These are phyloP conservation scores for Pyrenula massariospora DNA, from an alignment of 495 filamentous ascomycete genomes.

Conservation along the genomic window DNA sequence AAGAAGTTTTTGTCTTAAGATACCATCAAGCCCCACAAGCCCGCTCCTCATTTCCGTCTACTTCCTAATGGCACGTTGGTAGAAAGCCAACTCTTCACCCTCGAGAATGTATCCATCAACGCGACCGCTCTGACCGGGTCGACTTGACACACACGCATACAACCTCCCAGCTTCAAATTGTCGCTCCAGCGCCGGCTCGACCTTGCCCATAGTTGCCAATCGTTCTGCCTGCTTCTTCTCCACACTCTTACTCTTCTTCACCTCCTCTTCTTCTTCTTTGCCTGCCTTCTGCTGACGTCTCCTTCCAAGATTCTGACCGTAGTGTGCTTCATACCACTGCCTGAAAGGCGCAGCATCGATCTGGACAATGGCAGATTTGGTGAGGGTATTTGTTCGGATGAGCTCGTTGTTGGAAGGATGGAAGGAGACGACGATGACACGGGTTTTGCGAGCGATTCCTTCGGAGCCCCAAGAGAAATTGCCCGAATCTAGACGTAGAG, in stretches of 20 bases:
- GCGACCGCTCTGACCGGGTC: constrained; percentile 94
- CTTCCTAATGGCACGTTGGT: constrained; percentile 96
- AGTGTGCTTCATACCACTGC: constrained; percentile 99
- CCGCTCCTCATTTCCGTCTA: too few relatives aligned
- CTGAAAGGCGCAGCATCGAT: constrained; percentile 97
- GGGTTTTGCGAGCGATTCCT: constrained; percentile 92
- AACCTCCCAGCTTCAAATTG: constrained; percentile 98
- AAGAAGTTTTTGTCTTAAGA: too few relatives aligned
- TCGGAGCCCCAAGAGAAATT: constrained; percentile 99
- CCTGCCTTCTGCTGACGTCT: constrained; percentile 73
- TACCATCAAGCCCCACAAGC: too few relatives aligned
- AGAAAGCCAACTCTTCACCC: constrained; percentile 99
- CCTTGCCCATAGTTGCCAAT: constrained; percentile 73
- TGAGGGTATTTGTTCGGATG: constrained; percentile 99
- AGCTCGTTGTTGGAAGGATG: constrained; percentile 99
- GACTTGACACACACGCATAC: constrained; percentile 79
- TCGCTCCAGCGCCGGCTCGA: constrained; percentile 81
- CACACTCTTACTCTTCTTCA: constrained; percentile 86
- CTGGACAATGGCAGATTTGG: constrained; percentile 96
- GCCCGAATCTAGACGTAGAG: constrained; percentile 94
- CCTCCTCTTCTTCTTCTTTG: constrained; percentile 49
- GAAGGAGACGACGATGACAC: constrained; percentile 94
- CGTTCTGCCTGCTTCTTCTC: constrained; percentile 92
- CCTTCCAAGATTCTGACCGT: constrained; percentile 78
- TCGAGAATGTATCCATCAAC: constrained; percentile 96